Conservation (phyloP, 73 alveolate species). For the Urostyla sp. region DNA sequence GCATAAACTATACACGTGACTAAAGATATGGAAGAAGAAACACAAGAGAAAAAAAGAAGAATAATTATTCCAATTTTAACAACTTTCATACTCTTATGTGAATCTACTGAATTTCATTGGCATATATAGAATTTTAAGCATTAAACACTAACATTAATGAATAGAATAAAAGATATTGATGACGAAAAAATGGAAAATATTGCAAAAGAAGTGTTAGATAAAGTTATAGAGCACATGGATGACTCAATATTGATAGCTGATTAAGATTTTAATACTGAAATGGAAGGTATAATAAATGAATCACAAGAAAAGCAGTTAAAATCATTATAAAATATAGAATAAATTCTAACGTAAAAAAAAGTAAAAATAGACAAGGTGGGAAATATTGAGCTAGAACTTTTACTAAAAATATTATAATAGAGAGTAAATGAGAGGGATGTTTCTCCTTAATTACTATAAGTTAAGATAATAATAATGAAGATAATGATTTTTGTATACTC, state of each 20-base stretch:
- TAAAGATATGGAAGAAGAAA: not conserved
- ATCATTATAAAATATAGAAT: slow-evolving; percentile 22
- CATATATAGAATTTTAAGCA: not conserved
- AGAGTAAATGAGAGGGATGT: not conserved
- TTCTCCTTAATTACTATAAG: not conserved
- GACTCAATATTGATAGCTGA: slow-evolving; percentile 35
- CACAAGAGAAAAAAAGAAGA: not conserved
- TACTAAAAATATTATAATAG: slow-evolving; percentile 3
- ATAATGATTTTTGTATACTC: slow-evolving; percentile 18
- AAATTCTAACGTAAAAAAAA: slow-evolving; percentile 9
- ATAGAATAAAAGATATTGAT: slow-evolving; percentile 15
- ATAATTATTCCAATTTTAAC: slow-evolving; percentile 2
- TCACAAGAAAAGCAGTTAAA: not conserved
- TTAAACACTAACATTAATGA: not conserved
- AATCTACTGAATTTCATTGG: slow-evolving; percentile 23
- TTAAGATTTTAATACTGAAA: slow-evolving; percentile 31
- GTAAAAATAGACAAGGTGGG: slow-evolving; percentile 50
- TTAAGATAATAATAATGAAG: not conserved
- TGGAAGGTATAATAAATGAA: slow-evolving; percentile 15
- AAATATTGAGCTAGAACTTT: slow-evolving; percentile 23
- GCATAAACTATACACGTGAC: not conserved
- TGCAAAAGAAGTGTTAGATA: slow-evolving; percentile 32
- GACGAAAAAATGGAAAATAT: slow-evolving; percentile 10
- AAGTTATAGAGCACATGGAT: slow-evolving; percentile 33
- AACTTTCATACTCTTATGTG: slow-evolving; percentile 11